A percentile compares a stretch with the other conserved stretches of the same genome.
Evolutionary conservation across 2,329 filamentous ascomycete species (phyloP).

Genomic region (Claviceps humidiphila): DNA sequence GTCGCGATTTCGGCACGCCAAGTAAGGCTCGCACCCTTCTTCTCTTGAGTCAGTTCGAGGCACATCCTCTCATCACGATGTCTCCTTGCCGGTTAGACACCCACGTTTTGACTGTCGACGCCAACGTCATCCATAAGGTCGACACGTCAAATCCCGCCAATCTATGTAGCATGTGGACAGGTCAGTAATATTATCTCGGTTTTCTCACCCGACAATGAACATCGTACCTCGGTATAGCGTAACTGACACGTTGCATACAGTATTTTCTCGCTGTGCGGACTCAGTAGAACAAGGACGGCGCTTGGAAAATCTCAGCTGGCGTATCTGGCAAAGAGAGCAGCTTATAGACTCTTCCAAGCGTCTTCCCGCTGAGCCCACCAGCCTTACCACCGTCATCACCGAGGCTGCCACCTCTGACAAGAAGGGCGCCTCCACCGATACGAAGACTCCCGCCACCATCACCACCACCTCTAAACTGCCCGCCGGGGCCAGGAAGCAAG

Average conservation of each 20-base stretch:
- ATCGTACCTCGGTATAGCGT: constrained; percentile 2
- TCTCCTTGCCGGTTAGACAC: constrained; percentile 67
- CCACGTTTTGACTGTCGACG: constrained; percentile 82
- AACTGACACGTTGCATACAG: constrained; percentile 33
- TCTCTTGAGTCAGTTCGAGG: background rate
- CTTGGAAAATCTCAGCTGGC: constrained; percentile 91
- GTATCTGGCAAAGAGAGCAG: constrained; percentile 78
- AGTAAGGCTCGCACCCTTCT: background rate
- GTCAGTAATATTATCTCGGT: constrained; percentile 37
- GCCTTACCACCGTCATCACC: constrained; percentile 6
- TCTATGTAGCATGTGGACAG: constrained; percentile 93
- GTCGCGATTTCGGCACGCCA: background rate
- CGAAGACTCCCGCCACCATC: constrained; percentile 22
- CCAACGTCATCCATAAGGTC: constrained; percentile 84
- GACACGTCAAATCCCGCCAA: constrained; percentile 88
- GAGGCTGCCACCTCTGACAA: too few relatives aligned
- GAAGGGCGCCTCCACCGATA: background rate
- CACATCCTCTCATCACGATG: constrained; percentile 26
- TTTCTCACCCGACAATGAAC: background rate
- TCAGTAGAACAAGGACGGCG: constrained; percentile 86
- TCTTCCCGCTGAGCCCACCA: constrained; percentile 22
- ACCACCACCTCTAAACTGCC: constrained; percentile 33
- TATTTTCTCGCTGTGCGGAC: constrained; percentile 89
- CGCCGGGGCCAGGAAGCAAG: constrained; percentile 28
- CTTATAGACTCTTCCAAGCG: constrained; percentile 61